Conservation (phyloP, 768 basidiomycete species). For the Rhodosporidiobolus sp. region DNA sequence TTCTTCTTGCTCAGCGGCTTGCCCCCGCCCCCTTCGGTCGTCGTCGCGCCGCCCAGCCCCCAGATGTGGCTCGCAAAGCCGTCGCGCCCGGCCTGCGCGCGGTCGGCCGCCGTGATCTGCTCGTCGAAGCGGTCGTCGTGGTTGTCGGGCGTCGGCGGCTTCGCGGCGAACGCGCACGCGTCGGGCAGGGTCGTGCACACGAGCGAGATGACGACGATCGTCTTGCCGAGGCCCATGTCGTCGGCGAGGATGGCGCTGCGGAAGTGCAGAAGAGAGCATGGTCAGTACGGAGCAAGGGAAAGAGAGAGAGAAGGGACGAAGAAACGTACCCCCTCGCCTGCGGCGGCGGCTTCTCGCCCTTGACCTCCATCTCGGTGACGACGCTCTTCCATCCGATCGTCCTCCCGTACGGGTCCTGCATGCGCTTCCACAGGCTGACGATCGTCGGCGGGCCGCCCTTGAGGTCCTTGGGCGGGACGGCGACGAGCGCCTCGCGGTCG, state of each 20-base stretch:
- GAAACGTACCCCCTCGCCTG: slow-evolving; percentile 31
- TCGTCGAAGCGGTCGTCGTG: slow-evolving; percentile 40
- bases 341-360: slow-evolving; percentile 29
- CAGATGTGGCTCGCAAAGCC: slow-evolving; percentile 20
- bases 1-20: slow-evolving; percentile 64
- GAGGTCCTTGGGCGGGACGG: slow-evolving; percentile 28
- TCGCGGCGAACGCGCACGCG: slow-evolving; percentile 63
- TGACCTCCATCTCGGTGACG: slow-evolving; percentile 74
- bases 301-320: too few species aligned
- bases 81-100: slow-evolving; percentile 3
- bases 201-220: slow-evolving; percentile 89
- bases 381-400: slow-evolving; percentile 66
- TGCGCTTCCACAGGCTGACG: slow-evolving; percentile 54
- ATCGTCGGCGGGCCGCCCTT: slow-evolving; percentile 32
- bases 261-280: too few species aligned
- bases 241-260: slow-evolving; percentile 82
- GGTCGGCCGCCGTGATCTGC: background rate
- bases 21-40: background rate
- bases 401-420: slow-evolving; percentile 49
- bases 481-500: slow-evolving; percentile 62
- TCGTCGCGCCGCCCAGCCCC: slow-evolving; percentile 1
- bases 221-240: slow-evolving; percentile 97
- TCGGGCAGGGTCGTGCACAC: slow-evolving; percentile 78
- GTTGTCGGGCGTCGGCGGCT: slow-evolving; percentile 55
- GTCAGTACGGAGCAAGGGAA: background rate